Conservation (phyloP, 305 asterid species). For the Solanum hybrid region DNA sequence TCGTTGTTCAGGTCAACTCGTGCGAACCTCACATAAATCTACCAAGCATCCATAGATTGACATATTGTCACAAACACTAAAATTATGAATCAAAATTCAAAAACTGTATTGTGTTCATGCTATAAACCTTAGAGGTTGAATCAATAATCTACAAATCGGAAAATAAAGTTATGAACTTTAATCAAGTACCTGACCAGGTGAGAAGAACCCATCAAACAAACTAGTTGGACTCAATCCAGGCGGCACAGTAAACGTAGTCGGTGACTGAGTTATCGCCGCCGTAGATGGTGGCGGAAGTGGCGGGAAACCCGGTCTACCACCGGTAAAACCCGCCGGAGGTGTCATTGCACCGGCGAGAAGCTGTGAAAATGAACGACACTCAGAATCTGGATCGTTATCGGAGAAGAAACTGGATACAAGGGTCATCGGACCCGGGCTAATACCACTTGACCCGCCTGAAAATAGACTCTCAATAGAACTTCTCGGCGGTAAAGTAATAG, state of each 20-base stretch:
- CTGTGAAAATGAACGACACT: conserved; percentile 73
- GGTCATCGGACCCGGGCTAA: conserved; percentile 46
- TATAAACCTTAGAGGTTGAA: neutral
- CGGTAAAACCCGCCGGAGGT: conserved; percentile 24
- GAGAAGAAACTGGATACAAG: conserved; percentile 59
- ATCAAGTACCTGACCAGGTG: conserved; percentile 46
- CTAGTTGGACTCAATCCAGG: conserved; percentile 59
- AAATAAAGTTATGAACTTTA: neutral
- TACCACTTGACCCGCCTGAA: conserved; percentile 16
- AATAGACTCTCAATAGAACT: conserved; percentile 41
- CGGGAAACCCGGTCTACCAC: conserved; percentile 11
- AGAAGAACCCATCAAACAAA: conserved; percentile 48
- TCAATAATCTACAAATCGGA: neutral
- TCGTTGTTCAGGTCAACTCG: neutral
- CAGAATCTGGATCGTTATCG: conserved; percentile 60
- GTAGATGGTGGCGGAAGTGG: neutral
- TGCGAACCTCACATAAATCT: neutral
- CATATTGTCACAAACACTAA: neutral
- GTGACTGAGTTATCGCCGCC: conserved; percentile 25
- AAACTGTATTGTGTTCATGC: neutral
- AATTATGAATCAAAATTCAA: neutral
- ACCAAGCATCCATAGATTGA: neutral
- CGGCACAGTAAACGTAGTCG: conserved; percentile 39
- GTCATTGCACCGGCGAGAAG: conserved; percentile 56
- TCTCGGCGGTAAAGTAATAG: conserved; percentile 48